Base-by-base conservation (phyloP, 495 filamentous ascomycete genomes). In the Penicillium argentinense region DNA sequence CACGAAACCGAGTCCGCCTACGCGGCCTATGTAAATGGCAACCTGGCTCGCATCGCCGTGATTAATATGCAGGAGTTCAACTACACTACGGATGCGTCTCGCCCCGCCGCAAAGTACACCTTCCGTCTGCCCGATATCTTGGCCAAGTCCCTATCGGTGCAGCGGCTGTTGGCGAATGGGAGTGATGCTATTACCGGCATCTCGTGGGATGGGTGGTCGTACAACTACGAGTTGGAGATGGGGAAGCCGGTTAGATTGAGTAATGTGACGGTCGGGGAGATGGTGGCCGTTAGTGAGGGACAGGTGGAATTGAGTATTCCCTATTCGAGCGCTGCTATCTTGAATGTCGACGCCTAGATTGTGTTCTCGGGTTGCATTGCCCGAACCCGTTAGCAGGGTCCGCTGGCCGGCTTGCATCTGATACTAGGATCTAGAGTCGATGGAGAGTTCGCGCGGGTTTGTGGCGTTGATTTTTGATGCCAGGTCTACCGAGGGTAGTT, bases 1-100 rank as follows among this genome's bases (percentile, higher is more conserved):
- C 62, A 66, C 12, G 64, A 73, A 9, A 66, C 55, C 5, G 75
- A 80, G 17, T 64, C 79, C 14, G 81, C 80, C 23, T 86, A 88
- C 53, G 82, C 79, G 0, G 72, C 77, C 1, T 86, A 83, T 59
- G 63, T 59, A n/a, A 45, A 67, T 33, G 59, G 56, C 11, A 56
- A 57, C 21, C 57, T 87, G 9, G 43, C 59, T 13, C 66, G 81
- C 2, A 47, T 87, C 17, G 66, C 79, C 5, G 67, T 84, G 24
- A 53, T 88, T 12, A 86, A 87, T 55, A 59, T 88, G 65, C 60
- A 64, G 22, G 60, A 69, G 47, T 84, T 83, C 63, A 85, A 86
- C 49, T 79, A 78, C 53, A 83, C 78, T 2, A 54, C 42, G 49
- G 21, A 2, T 12, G 14, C 22, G 13, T 32, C 54, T 24, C 52